Conservation (phyloP, 345 rosid genomes). For the Gossypium rotundifolium region DNA sequence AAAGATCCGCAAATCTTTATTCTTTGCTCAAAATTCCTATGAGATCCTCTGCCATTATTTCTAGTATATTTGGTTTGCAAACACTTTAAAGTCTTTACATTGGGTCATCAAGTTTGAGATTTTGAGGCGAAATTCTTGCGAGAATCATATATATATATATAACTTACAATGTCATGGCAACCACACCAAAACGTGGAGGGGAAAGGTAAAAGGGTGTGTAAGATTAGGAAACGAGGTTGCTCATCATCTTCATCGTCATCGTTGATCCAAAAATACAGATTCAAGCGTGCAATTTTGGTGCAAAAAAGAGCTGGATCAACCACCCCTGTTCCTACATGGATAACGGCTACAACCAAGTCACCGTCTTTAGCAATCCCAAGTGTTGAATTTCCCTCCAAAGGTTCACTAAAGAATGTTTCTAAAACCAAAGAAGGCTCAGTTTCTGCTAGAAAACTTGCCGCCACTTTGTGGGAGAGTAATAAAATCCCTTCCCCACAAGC, state of each 20-base stretch:
- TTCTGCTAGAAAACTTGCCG: slow-evolving; percentile 87
- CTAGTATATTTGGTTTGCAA: background rate
- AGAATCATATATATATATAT: background rate
- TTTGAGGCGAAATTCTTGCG: background rate
- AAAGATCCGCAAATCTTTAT: background rate
- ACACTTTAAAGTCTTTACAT: background rate
- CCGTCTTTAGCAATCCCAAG: slow-evolving; percentile 30
- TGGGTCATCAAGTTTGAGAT: background rate
- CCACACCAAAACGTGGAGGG: slow-evolving; percentile 27
- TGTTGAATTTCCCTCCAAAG: slow-evolving; percentile 22
- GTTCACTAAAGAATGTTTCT: background rate
- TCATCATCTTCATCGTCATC: slow-evolving; percentile 79
- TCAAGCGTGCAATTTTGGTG: slow-evolving; percentile 73
- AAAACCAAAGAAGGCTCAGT: slow-evolving; percentile 34
- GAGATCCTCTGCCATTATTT: background rate
- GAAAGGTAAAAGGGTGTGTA: slow-evolving; percentile 38
- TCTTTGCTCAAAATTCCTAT: background rate
- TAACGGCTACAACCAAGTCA: slow-evolving; percentile 34
- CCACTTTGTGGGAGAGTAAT: slow-evolving; percentile 81
- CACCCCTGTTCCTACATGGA: slow-evolving; percentile 71
- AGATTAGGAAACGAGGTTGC: slow-evolving; percentile 85
- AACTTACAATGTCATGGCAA: slow-evolving; percentile 28
- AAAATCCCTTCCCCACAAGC: slow-evolving; percentile 35
- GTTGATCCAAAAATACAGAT: slow-evolving; percentile 52
- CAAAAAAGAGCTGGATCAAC: slow-evolving; percentile 55